These are phyloP conservation scores for Phytophthora meadii DNA, from an alignment of 352 stramenopile genomes.

Conservation along the genomic window DNA sequence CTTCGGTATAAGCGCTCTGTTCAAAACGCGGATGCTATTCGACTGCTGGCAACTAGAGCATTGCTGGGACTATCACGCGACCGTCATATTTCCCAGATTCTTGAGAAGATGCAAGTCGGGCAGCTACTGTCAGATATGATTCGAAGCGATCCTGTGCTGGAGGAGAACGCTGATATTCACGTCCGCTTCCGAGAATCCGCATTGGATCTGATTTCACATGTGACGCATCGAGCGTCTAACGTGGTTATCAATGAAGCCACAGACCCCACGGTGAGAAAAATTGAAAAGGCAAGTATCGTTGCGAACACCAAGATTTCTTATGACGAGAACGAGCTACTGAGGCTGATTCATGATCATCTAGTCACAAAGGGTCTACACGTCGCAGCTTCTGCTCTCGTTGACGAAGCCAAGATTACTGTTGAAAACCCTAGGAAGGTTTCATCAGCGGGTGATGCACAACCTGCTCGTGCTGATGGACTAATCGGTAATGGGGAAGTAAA, in stretches of 20 bases:
- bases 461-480: slow-evolving; percentile 18
- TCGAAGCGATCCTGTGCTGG: slow-evolving; percentile 81
- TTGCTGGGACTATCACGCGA: slow-evolving; percentile 86
- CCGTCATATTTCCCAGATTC: slow-evolving; percentile 88
- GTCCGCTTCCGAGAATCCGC: slow-evolving; percentile 89
- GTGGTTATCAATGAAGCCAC: slow-evolving; percentile 89
- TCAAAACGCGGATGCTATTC: slow-evolving; percentile 87
- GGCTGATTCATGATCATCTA: slow-evolving; percentile 85
- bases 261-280: slow-evolving; percentile 87
- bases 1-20: slow-evolving; percentile 89
- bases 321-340: slow-evolving; percentile 81
- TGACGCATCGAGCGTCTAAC: slow-evolving; percentile 83
- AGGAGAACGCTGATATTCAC: slow-evolving; percentile 88
- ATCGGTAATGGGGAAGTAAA: slow-evolving; percentile 3
- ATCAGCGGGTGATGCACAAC: slow-evolving; percentile 11
- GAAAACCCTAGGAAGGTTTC: slow-evolving; percentile 11
- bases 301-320: slow-evolving; percentile 89
- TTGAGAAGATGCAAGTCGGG: slow-evolving; percentile 91
- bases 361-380: slow-evolving; percentile 73
- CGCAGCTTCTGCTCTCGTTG: slow-evolving; percentile 56
- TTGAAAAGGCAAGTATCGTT: slow-evolving; percentile 91
- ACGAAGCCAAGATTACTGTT: slow-evolving; percentile 56
- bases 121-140: slow-evolving; percentile 90
- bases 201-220: slow-evolving; percentile 87
- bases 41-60: slow-evolving; percentile 80